Evolutionary conservation across 768 basidiomycete genomes (phyloP).

Genomic region (Pleurotus cornucopiae): DNA sequence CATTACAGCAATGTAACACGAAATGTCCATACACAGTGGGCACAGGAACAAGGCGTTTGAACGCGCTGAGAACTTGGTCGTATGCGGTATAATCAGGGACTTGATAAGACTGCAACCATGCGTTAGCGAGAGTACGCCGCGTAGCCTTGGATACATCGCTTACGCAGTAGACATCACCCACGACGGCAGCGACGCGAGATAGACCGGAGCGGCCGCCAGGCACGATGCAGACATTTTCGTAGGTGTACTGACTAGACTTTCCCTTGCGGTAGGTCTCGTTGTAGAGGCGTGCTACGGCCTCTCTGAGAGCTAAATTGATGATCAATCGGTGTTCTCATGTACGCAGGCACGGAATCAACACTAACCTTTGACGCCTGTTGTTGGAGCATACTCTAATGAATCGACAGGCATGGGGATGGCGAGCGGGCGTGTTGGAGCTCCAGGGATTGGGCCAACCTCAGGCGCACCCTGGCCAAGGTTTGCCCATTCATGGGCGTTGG

Average conservation of each 20-base stretch:
- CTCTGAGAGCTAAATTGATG: constrained; percentile 58
- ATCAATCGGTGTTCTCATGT: constrained; percentile 2
- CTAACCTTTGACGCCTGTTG: constrained; percentile 82
- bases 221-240: constrained; percentile 91
- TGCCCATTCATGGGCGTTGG: constrained; percentile 76
- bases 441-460: constrained; percentile 81
- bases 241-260: constrained; percentile 82
- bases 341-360: neutral
- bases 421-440: constrained; percentile 62
- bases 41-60: constrained; percentile 86
- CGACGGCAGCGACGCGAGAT: constrained; percentile 86
- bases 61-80: constrained; percentile 79
- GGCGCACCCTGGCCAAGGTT: constrained; percentile 93
- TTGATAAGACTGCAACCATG: constrained; percentile 65
- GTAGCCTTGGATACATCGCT: constrained; percentile 12
- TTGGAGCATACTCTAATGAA: constrained; percentile 87
- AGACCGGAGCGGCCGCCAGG: constrained; percentile 91
- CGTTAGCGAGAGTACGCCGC: neutral
- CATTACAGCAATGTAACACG: constrained; percentile 20
- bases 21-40: constrained; percentile 71
- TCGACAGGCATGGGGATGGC: constrained; percentile 65
- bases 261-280: constrained; percentile 83
- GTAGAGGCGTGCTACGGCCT: constrained; percentile 88
- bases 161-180: constrained; percentile 85
- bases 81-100: constrained; percentile 91